Percentiles rank a stretch among this genome's conserved stretches.
phyloP scores from a whole-genome alignment of 2,329 filamentous ascomycete species.

The Mollisia scopiformis region DNA sequence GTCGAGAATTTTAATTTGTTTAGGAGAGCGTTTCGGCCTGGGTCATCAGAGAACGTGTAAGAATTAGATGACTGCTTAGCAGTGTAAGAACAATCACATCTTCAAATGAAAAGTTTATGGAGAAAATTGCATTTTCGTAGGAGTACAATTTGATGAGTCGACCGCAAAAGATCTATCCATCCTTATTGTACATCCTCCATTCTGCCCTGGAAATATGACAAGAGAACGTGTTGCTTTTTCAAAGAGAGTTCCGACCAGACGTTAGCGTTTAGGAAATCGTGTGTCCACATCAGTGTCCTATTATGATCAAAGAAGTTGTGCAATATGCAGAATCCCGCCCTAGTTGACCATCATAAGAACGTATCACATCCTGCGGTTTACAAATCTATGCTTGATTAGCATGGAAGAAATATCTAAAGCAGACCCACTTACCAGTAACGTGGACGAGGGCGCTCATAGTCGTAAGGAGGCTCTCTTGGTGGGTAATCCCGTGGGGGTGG shows the following conservation, averaged over 20 bases:
- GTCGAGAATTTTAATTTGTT: constrained; percentile 66
- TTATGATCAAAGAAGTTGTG: constrained; percentile 6
- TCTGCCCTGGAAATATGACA: neutral
- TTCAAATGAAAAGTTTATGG: neutral
- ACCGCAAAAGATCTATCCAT: constrained; percentile 15
- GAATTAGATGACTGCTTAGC: neutral
- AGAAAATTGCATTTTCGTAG: constrained; percentile 12
- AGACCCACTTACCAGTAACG: constrained; percentile 35
- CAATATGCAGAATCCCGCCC: constrained; percentile 3
- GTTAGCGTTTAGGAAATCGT: constrained; percentile 18
- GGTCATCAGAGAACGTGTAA: neutral
- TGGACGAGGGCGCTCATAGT: constrained; percentile 33
- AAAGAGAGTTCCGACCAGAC: constrained; percentile 8
- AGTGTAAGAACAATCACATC: constrained; percentile 5
- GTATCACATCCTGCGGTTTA: constrained; percentile 10
- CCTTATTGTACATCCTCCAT: constrained; percentile 17
- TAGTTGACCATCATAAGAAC: constrained; percentile 10
- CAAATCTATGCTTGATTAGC: constrained; percentile 3
- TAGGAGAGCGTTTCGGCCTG: neutral
- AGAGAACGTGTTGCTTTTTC: constrained; percentile 14
- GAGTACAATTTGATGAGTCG: constrained; percentile 19
- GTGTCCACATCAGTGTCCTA: constrained; percentile 20
- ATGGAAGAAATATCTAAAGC: neutral
- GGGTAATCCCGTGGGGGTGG: constrained; percentile 39
- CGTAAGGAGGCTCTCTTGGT: constrained; percentile 35